Base-by-base conservation (phyloP, 2,329 filamentous ascomycete genomes). In the Talaromyces rugulosus region DNA sequence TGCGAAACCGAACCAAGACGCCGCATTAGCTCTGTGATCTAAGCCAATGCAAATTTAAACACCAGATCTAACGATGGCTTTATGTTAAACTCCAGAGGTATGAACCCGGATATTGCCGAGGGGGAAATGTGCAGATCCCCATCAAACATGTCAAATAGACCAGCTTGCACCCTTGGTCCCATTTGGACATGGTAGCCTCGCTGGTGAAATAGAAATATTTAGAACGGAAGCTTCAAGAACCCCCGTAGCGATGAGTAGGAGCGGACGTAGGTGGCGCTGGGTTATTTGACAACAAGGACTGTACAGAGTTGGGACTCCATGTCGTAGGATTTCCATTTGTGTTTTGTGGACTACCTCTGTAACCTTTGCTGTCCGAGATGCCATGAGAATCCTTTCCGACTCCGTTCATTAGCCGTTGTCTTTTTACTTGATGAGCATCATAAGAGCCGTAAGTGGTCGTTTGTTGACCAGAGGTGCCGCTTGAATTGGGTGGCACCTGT, bases 331-430 rank as follows among this genome's bases (percentile, higher is more conserved):
- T 61, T 27, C 62, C 62, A 54, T 58, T 61, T 12, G 58, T 44
- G 27, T 44, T 34, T 27, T 57, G 58, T 50, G 58, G 36, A 42
- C 44, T 53, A 11, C 30, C 23, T 7, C 33, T 50, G 16, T 62
- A 62, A 33, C 44, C 30, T 30, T 64, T 53, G 18, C 44, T 50
- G 18, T 62, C 63, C 42, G 59, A 23, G 27, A 42, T 47, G 9
- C 50, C n/a, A 12, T 31, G 30, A 31, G 51, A 54, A 34, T 62
- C 54, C 36, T 63, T 65, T 18, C 40, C 34, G 18, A 44, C 33
- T 8, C 71, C 71, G 56, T 77, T 77, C 71, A 75, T 76, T 31
- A 76, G 65, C 5, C 74, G 73, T 16, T 70, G 73, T 16, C 74
- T 72, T 62, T 77, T 77, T 12, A 68, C 66, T 16, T 71, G 72